phyloP scores from a whole-genome alignment of 2,329 filamentous ascomycete genomes.

The Cercospora sp. region DNA sequence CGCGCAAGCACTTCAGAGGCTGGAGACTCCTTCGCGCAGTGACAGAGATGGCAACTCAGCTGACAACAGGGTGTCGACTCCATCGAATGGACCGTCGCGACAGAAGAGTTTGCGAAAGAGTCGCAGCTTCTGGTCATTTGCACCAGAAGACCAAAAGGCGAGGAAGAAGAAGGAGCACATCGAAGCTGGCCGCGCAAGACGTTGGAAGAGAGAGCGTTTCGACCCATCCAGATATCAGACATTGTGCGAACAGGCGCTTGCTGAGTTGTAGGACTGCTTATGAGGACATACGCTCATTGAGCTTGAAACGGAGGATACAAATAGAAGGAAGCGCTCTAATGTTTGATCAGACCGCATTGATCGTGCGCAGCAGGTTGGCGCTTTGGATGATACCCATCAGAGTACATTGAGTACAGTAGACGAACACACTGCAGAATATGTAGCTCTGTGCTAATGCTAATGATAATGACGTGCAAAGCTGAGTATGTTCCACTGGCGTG shows the following conservation, averaged over 20 bases:
- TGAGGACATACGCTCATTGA: neutral
- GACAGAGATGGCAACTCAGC: neutral
- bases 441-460: neutral
- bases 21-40: conserved; percentile 6
- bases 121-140: conserved; percentile 32
- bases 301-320: neutral
- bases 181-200: conserved; percentile 31
- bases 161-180: conserved; percentile 33
- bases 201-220: conserved; percentile 35
- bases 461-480: neutral
- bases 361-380: neutral
- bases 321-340: neutral
- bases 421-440: neutral
- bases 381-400: neutral
- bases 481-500: neutral
- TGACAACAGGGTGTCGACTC: neutral
- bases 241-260: conserved; percentile 35
- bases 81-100: neutral
- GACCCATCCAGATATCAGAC: conserved; percentile 30
- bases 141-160: conserved; percentile 30
- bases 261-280: conserved; percentile 30
- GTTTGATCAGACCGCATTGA: neutral
- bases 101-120: conserved; percentile 18
- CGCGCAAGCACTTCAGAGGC: conserved; percentile 15
- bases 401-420: conserved; percentile 2